phyloP scores from a whole-genome alignment of 768 basidiomycete genomes.

The Strobilomyces confusus region DNA sequence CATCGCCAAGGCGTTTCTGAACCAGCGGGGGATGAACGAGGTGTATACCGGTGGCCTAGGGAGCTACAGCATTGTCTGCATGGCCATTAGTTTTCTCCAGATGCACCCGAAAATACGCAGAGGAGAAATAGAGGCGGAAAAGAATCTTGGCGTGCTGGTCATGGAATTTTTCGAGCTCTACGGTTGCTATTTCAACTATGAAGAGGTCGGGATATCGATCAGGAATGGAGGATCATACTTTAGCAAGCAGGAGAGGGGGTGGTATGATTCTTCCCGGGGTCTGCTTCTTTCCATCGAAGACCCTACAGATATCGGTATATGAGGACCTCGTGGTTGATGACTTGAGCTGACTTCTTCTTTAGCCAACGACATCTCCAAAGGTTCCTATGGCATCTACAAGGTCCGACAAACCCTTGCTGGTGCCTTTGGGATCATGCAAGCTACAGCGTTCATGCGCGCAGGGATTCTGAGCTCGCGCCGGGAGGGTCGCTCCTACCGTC shows the following conservation, averaged over 20 bases:
- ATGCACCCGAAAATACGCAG: constrained; percentile 93
- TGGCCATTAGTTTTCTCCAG: constrained; percentile 93
- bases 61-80: constrained; percentile 89
- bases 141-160: constrained; percentile 89
- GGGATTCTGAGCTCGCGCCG: constrained; percentile 57
- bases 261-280: constrained; percentile 59
- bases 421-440: constrained; percentile 72
- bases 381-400: constrained; percentile 78
- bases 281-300: constrained; percentile 85
- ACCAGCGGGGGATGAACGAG: constrained; percentile 92
- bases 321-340: background rate
- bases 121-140: constrained; percentile 81
- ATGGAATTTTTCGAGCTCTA: constrained; percentile 98
- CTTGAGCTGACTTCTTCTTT: constrained; percentile 4
- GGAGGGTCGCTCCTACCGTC: constrained; percentile 43
- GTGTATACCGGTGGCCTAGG: constrained; percentile 93
- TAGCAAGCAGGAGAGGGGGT: constrained; percentile 75
- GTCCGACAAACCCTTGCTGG: constrained; percentile 84
- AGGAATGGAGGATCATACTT: constrained; percentile 88
- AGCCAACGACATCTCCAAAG: constrained; percentile 93
- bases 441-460: constrained; percentile 63
- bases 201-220: constrained; percentile 84
- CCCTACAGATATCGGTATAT: constrained; percentile 82
- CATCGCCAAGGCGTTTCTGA: constrained; percentile 87
- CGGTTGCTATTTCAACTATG: constrained; percentile 87